phyloP scores from a whole-genome alignment of 495 filamentous ascomycete genomes.

The Peziza echinospora region DNA sequence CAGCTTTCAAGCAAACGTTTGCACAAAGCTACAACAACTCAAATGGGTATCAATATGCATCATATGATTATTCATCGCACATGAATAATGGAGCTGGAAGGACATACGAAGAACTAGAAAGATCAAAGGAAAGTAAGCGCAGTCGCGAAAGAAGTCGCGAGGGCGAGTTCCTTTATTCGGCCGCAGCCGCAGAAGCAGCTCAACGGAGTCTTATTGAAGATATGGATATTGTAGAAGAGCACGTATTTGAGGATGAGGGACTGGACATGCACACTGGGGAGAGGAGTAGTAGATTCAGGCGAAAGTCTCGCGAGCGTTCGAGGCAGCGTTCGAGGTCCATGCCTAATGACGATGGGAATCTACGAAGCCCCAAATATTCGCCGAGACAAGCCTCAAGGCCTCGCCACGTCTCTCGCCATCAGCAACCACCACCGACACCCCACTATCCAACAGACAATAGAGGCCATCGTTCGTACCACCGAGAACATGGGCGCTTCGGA shows the following conservation, averaged over 20 bases:
- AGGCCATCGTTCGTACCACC: neutral
- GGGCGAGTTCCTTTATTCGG: neutral
- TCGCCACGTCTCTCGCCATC: neutral
- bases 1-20: neutral
- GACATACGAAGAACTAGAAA: neutral
- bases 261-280: neutral
- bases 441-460: too few relatives aligned
- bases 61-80: neutral
- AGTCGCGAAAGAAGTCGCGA: neutral
- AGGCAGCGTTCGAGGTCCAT: neutral
- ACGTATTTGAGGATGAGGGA: neutral
- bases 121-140: neutral
- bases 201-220: neutral
- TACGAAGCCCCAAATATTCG: neutral
- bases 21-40: neutral
- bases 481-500: neutral
- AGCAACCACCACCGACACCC: neutral
- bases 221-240: neutral
- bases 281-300: neutral
- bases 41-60: neutral
- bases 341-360: neutral
- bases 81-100: neutral
- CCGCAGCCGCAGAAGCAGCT: neutral
- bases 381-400: neutral
- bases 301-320: neutral